Base-by-base conservation (phyloP, 768 basidiomycete species). In the Collybia sordida region DNA sequence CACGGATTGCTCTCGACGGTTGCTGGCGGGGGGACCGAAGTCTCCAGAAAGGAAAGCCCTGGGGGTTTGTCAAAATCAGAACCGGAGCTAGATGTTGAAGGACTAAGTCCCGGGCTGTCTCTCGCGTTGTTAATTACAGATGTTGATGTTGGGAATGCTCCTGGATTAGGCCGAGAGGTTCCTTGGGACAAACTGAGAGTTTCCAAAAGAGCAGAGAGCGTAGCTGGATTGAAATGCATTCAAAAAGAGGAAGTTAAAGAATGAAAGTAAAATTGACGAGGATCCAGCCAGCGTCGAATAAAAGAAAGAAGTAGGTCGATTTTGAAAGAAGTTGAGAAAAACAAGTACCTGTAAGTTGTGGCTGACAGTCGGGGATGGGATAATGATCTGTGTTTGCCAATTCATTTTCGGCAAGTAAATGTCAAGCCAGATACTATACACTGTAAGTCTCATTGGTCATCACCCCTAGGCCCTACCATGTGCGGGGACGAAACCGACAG, bases 141-240 rank as follows among this genome's bases (percentile, higher is more conserved):
- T 47, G 40, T 40, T 17, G 31, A 24, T 24, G 49, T 40, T 7
- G 47, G 12, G 45, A 34, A 35, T 6, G 64, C 55, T 28, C 11
- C 12, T 39, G 58, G 58, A 25, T 38, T 40, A 0, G 70, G 70
- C 47, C 68, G 70, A 46, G 55, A 66, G 6, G 61, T 53, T 18
- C 64, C 66, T 38, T 66, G 61, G 27, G 64, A 61, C 42, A 71
- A 51, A 18, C 57, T 47, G 8, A 72, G 59, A n/a, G 67, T 52
- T 22, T 63, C 61, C n/a, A 72, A 56, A 42, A 72, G 60, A 4
- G 60, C 54, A 47, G 53, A 47, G 37, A 72, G 65, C 19, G 54
- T 40, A 22, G 49, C 51, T 22, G 55, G 45, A 42, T 55, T 58
- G 37, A 64, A 52, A 47, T 63, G 51, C 65, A 70, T 69, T 36